Percentiles rank a stretch among this genome's conserved stretches.
Conservation (phyloP, 768 basidiomycete species). For the Russula griseocarnosa region DNA sequence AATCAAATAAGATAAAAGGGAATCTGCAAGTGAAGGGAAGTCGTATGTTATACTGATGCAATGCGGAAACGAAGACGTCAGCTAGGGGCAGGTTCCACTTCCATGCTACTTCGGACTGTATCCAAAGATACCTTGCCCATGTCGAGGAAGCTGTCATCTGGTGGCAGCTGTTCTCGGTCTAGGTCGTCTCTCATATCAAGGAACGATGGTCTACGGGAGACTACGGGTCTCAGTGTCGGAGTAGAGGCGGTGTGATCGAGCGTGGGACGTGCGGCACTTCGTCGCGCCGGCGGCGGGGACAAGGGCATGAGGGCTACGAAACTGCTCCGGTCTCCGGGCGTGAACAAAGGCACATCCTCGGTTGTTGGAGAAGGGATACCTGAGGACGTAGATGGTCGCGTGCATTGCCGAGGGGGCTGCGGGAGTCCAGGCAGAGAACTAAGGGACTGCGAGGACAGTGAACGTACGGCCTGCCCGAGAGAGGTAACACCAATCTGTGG, state of each 20-base stretch:
- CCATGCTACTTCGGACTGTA: constrained; percentile 35
- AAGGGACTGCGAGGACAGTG: constrained; percentile 30
- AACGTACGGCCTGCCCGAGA: neutral
- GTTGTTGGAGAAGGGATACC: constrained; percentile 2
- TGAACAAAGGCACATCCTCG: constrained; percentile 20
- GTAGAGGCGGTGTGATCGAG: constrained; percentile 23
- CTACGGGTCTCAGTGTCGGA: constrained; percentile 39
- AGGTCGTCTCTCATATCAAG: constrained; percentile 54
- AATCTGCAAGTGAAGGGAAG: constrained; percentile 3
- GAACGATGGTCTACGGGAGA: constrained; percentile 69
- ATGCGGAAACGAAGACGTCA: constrained; percentile 6
- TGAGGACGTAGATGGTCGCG: constrained; percentile 23
- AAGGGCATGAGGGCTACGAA: constrained; percentile 35
- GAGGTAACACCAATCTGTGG: constrained; percentile 8
- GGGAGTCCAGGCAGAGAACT: constrained; percentile 42
- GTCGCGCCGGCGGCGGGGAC: constrained; percentile 37
- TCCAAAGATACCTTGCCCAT: constrained; percentile 42
- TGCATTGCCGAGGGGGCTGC: constrained; percentile 49
- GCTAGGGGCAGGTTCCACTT: constrained; percentile 31
- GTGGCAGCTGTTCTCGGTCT: constrained; percentile 26
- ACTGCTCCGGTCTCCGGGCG: constrained; percentile 30
- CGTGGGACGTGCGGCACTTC: constrained; percentile 13
- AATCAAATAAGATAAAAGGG: constrained; percentile 25
- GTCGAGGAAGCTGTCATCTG: constrained; percentile 42
- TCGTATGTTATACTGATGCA: constrained; percentile 5